Evolutionary conservation across 805 yeast species (phyloP), one percentile per base, ranked within the genome.

Genomic region (Wickerhamiella cacticola): DNA sequence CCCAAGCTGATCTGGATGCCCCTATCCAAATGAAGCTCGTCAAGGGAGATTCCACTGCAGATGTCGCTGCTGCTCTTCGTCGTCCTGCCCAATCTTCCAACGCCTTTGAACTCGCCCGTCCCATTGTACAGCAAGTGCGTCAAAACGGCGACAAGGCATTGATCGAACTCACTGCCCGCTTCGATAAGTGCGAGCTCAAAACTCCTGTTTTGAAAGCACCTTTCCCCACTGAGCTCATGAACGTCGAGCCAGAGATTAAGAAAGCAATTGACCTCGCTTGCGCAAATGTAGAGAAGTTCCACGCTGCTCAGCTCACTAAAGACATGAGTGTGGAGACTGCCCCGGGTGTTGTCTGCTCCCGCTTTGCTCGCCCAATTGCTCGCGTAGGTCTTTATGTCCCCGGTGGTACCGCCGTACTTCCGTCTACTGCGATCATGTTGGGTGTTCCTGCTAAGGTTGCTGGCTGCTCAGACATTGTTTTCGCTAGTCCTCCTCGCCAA

Each of bases 361-460:
- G 99, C 59, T 92, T 92, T 65, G 83, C 97, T 13, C 79, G 95
- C 59, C 92, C 98, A 5, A 87, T 92, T 56, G 95, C 86, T 60
- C 79, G 76, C 51, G 98, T 92, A 48, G 99, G 98, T 52, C 74
- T 94, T 51, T 92, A 92, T 62, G 84, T 92, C 51, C 99, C 99
- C 48, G 99, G 99, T 58, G 99, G 99, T 57, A 87, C 97, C 39
- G 99, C 99, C 2, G 89, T 92, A 28, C 74, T 92, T 55, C 99
- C 99, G 36, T 89, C 97, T 16, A 92, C 99, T 12, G 94, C 97
- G 4, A 74, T 92, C 67, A 92, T 92, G 96, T 74, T 92, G 57
- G 97, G 98, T 59, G 96, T 92, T 46, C 99, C 99, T 19, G 98
- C 98, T 16, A 77, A 79, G 63, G 99, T 88, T 52, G 99, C 99